Base-by-base conservation (phyloP, 2,329 filamentous ascomycete genomes). In the Ophiostoma ulmi region DNA sequence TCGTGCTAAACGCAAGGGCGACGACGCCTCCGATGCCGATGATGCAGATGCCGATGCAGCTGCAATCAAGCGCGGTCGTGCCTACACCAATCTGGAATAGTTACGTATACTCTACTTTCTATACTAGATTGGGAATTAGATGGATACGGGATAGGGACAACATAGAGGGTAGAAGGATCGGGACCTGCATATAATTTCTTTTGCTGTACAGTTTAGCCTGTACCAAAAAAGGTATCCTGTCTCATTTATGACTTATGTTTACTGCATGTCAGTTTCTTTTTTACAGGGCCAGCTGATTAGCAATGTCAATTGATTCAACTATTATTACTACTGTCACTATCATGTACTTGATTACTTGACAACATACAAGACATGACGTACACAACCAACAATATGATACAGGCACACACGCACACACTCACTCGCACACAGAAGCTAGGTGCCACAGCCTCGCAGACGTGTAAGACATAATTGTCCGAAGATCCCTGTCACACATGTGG, bases 51-150 rank as follows among this genome's bases (percentile, higher is more conserved):
- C 39, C 26, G 66, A 20, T 36, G 66, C 66, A 10, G 41, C 66
- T 36, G 48, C 41, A 5, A 58, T 5, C 67, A 65, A 65, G 63
- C 41, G 41, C 67, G 73, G 72, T 48, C 68, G 82, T 77, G 38
- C 39, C 61, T 22, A n/a, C 22, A 26, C 38, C n/a, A 22, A 22
- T 13, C 52, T 58, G 52, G 52, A 58, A 13, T 58, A 58, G 52
- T 26, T 55, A n/a, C 5, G n/a, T 10, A 8, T 58, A 20, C 17
- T 48, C 44, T 20, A 48, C 1, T 48, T 48, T 48, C 17, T 48
- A 39, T 48, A 20, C 44, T 8, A 48, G 44, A 26, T 58, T 48
- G 44, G 44, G 44, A 17, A n/a, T n/a, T 58, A 58, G n/a, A 58
- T 22, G n/a, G 52, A 58, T 26, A 58, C 26, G 22, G 44, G 52